These are phyloP conservation scores for Prunus davidiana DNA, from an alignment of 306 rosid species.

Conservation along the genomic window DNA sequence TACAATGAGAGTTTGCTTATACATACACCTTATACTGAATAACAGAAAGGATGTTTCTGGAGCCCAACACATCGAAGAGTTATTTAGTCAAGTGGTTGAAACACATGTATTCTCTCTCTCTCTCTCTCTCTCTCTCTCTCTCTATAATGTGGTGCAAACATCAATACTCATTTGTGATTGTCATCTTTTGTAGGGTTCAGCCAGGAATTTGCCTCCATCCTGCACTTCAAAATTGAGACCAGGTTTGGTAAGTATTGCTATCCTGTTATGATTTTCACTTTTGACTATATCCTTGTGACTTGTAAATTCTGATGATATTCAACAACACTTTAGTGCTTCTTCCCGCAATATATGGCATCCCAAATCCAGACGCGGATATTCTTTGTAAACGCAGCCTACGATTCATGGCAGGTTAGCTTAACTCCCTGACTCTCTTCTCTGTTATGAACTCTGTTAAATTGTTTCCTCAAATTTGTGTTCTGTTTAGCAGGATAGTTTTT, in stretches of 20 bases:
- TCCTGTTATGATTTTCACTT: background rate
- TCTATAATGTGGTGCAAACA: background rate
- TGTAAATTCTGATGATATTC: slow-evolving; percentile 15
- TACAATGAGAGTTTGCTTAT: background rate
- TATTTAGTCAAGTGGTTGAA: slow-evolving; percentile 57
- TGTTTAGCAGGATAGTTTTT: no score
- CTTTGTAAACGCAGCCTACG: slow-evolving; percentile 85
- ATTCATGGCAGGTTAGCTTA: slow-evolving; percentile 92
- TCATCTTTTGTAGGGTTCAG: slow-evolving; percentile 52
- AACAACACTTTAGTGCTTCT: slow-evolving; percentile 70
- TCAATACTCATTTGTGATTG: slow-evolving; percentile 13
- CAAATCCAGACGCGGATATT: slow-evolving; percentile 73
- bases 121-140: slow-evolving; percentile 21
- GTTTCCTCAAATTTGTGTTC: background rate
- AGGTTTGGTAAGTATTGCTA: slow-evolving; percentile 50
- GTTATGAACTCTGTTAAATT: background rate
- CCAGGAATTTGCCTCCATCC: slow-evolving; percentile 65
- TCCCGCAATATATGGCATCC: slow-evolving; percentile 69
- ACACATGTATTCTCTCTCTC: slow-evolving; percentile 57
- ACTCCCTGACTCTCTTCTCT: background rate
- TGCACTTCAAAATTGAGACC: slow-evolving; percentile 82
- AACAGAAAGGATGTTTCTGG: slow-evolving; percentile 89
- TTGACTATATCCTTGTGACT: slow-evolving; percentile 3
- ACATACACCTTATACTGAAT: slow-evolving; percentile 3
- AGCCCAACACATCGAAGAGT: slow-evolving; percentile 48